These are phyloP conservation scores for Allantophomopsis cytisporea DNA, from an alignment of 2,329 filamentous ascomycete species.

Conservation along the genomic window DNA sequence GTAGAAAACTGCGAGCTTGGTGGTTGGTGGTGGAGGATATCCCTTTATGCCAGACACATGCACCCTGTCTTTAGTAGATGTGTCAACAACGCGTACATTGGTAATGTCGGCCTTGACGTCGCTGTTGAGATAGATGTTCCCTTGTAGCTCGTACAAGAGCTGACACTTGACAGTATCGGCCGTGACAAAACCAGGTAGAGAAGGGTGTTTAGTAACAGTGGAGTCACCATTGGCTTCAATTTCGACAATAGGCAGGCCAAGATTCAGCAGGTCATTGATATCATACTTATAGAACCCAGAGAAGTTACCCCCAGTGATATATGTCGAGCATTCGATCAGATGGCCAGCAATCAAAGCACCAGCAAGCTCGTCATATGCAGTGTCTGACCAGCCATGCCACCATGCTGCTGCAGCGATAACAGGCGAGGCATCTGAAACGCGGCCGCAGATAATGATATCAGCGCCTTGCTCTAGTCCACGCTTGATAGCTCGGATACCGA, in stretches of 20 bases:
- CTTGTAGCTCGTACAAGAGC: conserved; percentile 39
- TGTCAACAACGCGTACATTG: conserved; percentile 34
- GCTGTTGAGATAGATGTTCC: conserved; percentile 40
- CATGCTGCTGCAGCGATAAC: conserved; percentile 26
- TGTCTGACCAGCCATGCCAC: conserved; percentile 24
- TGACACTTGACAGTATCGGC: conserved; percentile 37
- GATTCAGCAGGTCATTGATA: conserved; percentile 17
- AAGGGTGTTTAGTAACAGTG: conserved; percentile 28
- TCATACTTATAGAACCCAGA: conserved; percentile 5
- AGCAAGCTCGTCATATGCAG: conserved; percentile 22
- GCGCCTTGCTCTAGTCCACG: conserved; percentile 20
- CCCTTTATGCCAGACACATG: conserved; percentile 28
- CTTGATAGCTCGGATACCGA: too few species aligned
- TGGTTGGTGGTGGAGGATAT: conserved; percentile 22
- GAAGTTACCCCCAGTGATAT: conserved; percentile 9
- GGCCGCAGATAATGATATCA: conserved; percentile 28
- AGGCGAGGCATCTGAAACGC: conserved; percentile 28
- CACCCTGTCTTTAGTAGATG: conserved; percentile 31
- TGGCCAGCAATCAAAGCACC: conserved; percentile 20
- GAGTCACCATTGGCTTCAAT: conserved; percentile 25
- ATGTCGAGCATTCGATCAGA: conserved; percentile 16
- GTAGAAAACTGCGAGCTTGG: conserved; percentile 27
- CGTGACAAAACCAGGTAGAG: conserved; percentile 24
- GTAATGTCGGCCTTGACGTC: conserved; percentile 38
- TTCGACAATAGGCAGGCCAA: conserved; percentile 31